Evolutionary conservation across 2,329 filamentous ascomycete species (phyloP), one percentile per base, ranked within the genome.

Genomic region (Colletotrichum liaoningense): DNA sequence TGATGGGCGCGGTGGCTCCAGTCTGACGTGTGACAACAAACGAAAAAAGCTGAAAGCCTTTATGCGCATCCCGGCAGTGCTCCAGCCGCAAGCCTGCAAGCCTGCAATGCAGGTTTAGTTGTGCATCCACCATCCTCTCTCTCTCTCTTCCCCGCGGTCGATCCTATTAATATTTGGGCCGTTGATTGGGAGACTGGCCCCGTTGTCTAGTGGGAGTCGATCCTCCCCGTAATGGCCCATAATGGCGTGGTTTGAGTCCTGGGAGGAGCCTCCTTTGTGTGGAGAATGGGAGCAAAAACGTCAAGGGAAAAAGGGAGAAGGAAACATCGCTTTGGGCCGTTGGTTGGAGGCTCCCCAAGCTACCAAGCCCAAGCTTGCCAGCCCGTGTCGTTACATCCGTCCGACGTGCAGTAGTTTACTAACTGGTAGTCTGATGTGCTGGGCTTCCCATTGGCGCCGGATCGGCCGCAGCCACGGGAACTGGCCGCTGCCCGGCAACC

Each of bases 1-100:
- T 69, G 28, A 26, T 46, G 49, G 33, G 60, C 65, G 33, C 49
- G 42, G 55, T 38, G 66, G 35, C 67, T 70, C 70, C 56, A 71
- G 60, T 73, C 67, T 70, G 71, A 73, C 71, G 71, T 73, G 67
- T 66, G 71, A 66, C 54, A 69, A 42, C 38, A 62, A 49, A 42
- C 33, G 33, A 59, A 59, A 59, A 59, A n/a, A 49, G 24, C 57
- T 16, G 22, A 28, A 63, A 63, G 62, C 42, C 62, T n/a, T n/a
- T 28, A 2, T 30, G n/a, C 4, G 4, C 49, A 7, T 28, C 30
- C 57, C 38, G 60, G 60, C 42, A 49, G 42, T 63, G 46, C 46
- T 11, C 38, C 24, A 49, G 59, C 38, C 5, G 24, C 24, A 63
- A 46, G 12, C 59, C 22, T 22, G 57, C 59, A 49, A n/a, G 38